Percentiles rank a stretch among this genome's conserved stretches.
Evolutionary conservation across 106 monocot genomes (phyloP).

Genomic region (Ottelia alismoides): DNA sequence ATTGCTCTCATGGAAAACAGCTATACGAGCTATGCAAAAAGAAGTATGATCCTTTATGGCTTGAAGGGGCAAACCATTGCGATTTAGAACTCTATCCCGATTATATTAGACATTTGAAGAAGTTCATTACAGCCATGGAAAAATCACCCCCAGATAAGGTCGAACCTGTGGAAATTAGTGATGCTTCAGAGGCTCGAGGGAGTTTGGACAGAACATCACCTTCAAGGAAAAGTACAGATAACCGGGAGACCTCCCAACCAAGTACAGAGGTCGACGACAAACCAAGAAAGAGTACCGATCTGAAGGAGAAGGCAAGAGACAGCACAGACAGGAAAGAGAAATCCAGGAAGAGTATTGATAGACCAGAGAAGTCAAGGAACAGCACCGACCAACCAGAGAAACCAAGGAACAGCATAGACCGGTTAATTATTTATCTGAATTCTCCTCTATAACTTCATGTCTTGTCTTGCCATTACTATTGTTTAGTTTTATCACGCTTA

Average conservation of each 20-base stretch:
- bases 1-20: slow-evolving; percentile 63
- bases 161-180: slow-evolving; percentile 6
- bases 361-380: slow-evolving; percentile 27
- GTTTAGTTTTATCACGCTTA: too few species aligned
- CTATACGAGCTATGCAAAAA: slow-evolving; percentile 58
- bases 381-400: slow-evolving; percentile 50
- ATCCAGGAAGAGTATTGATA: slow-evolving; percentile 39
- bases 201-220: slow-evolving; percentile 15
- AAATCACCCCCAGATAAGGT: slow-evolving; percentile 18
- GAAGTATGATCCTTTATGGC: slow-evolving; percentile 78
- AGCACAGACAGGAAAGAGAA: slow-evolving; percentile 53
- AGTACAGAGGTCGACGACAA: slow-evolving; percentile 38
- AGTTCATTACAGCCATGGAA: slow-evolving; percentile 46
- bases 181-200: slow-evolving; percentile 11
- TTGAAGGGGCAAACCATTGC: slow-evolving; percentile 60
- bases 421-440: slow-evolving; percentile 42
- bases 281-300: slow-evolving; percentile 29
- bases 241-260: slow-evolving; percentile 20
- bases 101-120: slow-evolving; percentile 57
- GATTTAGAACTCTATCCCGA: slow-evolving; percentile 51
- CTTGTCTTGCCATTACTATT: too few species aligned
- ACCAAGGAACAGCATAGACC: slow-evolving; percentile 80
- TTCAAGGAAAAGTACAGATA: slow-evolving; percentile 22
- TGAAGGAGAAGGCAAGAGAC: slow-evolving; percentile 31
- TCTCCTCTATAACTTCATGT: too few species aligned